These are phyloP conservation scores for Pelargonium myrrhifolium DNA, from an alignment of 441 rosid species.

Conservation along the genomic window DNA sequence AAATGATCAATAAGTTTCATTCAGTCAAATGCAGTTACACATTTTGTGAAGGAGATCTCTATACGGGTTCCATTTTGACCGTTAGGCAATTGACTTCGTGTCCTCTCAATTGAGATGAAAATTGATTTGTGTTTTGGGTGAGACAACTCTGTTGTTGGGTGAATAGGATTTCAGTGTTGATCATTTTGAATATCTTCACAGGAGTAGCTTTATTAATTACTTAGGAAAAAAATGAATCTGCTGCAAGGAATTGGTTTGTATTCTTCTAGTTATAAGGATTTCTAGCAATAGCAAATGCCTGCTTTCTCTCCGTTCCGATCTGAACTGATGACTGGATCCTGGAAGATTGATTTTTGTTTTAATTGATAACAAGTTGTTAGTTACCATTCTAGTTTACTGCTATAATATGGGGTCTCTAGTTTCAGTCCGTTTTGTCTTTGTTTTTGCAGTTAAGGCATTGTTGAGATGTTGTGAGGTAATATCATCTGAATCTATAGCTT, in stretches of 20 bases:
- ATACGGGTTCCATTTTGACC: neutral
- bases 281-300: no score
- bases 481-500: neutral
- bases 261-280: no score
- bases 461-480: neutral
- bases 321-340: neutral
- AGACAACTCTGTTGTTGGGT: neutral
- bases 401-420: neutral
- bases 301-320: no score
- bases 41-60: conserved; percentile 14
- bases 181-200: no score
- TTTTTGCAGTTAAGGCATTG: neutral
- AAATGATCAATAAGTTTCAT: conserved; percentile 17
- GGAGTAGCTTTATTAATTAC: no score
- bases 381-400: neutral
- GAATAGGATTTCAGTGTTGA: no score
- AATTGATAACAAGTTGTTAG: neutral
- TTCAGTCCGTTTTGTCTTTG: neutral
- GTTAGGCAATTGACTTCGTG: neutral
- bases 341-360: neutral
- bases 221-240: no score
- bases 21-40: conserved; percentile 11
- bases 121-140: conserved; percentile 3
- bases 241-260: no score
- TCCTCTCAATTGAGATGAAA: neutral